Evolutionary conservation across 768 basidiomycete genomes (phyloP).

Genomic region (Hygrocybe punicea): DNA sequence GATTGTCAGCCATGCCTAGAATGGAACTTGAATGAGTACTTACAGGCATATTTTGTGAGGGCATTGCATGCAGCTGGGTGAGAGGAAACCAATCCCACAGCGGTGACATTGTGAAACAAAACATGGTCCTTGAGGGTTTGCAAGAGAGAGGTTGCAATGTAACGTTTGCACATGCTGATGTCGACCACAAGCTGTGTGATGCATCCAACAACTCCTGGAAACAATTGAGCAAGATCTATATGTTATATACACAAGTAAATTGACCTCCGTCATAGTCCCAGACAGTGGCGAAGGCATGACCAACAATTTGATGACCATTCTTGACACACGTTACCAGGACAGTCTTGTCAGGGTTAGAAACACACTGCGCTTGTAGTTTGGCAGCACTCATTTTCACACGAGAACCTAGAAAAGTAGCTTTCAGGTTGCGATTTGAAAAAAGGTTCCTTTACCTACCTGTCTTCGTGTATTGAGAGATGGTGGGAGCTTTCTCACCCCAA

Average conservation of each 20-base stretch:
- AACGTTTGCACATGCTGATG: constrained; percentile 17
- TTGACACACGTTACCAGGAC: constrained; percentile 18
- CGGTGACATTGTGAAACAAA: constrained; percentile 20
- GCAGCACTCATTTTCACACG: neutral
- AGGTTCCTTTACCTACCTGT: constrained; percentile 7
- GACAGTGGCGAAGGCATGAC: constrained; percentile 31
- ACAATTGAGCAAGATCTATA: neutral
- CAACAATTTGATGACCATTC: constrained; percentile 17
- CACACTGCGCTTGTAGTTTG: constrained; percentile 7
- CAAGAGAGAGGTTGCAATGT: constrained; percentile 32
- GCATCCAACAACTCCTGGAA: constrained; percentile 28
- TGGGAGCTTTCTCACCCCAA: constrained; percentile 20
- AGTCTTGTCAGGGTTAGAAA: constrained; percentile 14
- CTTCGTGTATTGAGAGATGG: constrained; percentile 8
- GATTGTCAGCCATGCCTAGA: neutral
- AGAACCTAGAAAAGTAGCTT: constrained; percentile 1
- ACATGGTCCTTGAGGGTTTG: constrained; percentile 15
- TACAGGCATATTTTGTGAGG: constrained; percentile 28
- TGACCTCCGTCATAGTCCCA: constrained; percentile 28
- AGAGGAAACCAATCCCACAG: constrained; percentile 32
- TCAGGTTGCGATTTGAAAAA: neutral
- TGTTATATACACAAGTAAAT: neutral
- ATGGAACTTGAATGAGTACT: neutral
- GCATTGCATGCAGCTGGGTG: constrained; percentile 29
- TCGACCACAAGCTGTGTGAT: constrained; percentile 37